Conservation (phyloP, 2,329 filamentous ascomycete species). For the Xylariaceae sp. region DNA sequence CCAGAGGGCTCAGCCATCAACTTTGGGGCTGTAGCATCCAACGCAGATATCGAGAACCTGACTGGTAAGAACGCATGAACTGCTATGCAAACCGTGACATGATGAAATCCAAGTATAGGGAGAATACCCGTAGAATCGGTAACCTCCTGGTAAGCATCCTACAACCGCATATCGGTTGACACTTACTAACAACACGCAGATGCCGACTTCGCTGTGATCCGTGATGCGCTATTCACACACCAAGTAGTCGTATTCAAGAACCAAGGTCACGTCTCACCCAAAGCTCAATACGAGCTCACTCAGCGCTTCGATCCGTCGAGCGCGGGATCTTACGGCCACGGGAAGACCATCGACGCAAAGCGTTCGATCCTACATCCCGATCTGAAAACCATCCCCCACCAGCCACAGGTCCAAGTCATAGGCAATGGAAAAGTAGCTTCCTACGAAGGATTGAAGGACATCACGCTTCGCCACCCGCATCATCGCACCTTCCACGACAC, state of each 20-base stretch:
- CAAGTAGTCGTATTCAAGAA: slow-evolving; percentile 71
- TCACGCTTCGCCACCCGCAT: slow-evolving; percentile 71
- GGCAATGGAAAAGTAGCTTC: slow-evolving; percentile 68
- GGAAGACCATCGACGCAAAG: slow-evolving; percentile 66
- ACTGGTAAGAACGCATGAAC: slow-evolving; percentile 47
- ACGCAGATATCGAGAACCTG: slow-evolving; percentile 60
- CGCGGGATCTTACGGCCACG: slow-evolving; percentile 67
- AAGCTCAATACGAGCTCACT: slow-evolving; percentile 72
- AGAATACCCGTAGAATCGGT: slow-evolving; percentile 60
- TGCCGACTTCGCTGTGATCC: slow-evolving; percentile 62
- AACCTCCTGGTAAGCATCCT: slow-evolving; percentile 52
- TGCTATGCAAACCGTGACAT: slow-evolving; percentile 12
- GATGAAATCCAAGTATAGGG: slow-evolving; percentile 29
- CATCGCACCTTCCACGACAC: slow-evolving; percentile 74
- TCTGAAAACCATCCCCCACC: slow-evolving; percentile 75
- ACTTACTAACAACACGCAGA: slow-evolving; percentile 42
- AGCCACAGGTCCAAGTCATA: slow-evolving; percentile 78
- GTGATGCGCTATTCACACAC: slow-evolving; percentile 63
- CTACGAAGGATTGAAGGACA: slow-evolving; percentile 69
- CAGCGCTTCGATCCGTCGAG: slow-evolving; percentile 65
- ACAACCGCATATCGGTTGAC: background rate
- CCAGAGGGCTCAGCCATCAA: slow-evolving; percentile 43
- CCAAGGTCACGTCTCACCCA: slow-evolving; percentile 62
- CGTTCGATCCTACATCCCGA: slow-evolving; percentile 72
- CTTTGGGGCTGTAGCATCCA: slow-evolving; percentile 60